Evolutionary conservation across 768 basidiomycete species (phyloP).

Genomic region (Suillus discolor): DNA sequence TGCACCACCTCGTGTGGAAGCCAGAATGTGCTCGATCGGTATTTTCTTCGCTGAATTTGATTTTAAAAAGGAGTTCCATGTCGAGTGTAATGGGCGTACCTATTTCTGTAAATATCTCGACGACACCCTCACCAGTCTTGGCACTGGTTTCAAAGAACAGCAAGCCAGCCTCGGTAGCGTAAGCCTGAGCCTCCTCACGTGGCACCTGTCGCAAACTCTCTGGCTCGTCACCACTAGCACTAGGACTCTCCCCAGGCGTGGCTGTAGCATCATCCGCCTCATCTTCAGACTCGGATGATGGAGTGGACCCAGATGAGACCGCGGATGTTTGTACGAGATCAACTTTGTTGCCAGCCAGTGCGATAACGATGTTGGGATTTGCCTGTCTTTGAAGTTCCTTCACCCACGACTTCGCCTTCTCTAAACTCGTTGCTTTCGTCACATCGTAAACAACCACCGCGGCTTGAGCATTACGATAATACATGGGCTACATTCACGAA

Average conservation of each 20-base stretch:
- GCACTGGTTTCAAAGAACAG: conserved; percentile 98
- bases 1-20: conserved; percentile 72
- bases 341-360: conserved; percentile 97
- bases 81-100: conserved; percentile 51
- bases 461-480: conserved; percentile 97
- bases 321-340: conserved; percentile 78
- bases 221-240: conserved; percentile 52
- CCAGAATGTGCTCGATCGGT: conserved; percentile 92
- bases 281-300: conserved; percentile 75
- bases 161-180: conserved; percentile 91
- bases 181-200: conserved; percentile 93
- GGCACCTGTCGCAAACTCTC: conserved; percentile 89
- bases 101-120: conserved; percentile 98
- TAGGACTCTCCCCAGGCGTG: conserved; percentile 71
- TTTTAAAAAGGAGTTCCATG: neutral
- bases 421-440: conserved; percentile 92
- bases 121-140: conserved; percentile 94
- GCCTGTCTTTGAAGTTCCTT: conserved; percentile 99
- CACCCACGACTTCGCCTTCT: conserved; percentile 99
- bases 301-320: conserved; percentile 48
- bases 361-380: conserved; percentile 98
- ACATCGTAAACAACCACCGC: conserved; percentile 99
- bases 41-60: conserved; percentile 69
- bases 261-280: conserved; percentile 93
- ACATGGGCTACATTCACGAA: conserved; percentile 76